Evolutionary conservation across 2,329 filamentous ascomycete genomes (phyloP).

Genomic region (Botryosphaeria dothidea): DNA sequence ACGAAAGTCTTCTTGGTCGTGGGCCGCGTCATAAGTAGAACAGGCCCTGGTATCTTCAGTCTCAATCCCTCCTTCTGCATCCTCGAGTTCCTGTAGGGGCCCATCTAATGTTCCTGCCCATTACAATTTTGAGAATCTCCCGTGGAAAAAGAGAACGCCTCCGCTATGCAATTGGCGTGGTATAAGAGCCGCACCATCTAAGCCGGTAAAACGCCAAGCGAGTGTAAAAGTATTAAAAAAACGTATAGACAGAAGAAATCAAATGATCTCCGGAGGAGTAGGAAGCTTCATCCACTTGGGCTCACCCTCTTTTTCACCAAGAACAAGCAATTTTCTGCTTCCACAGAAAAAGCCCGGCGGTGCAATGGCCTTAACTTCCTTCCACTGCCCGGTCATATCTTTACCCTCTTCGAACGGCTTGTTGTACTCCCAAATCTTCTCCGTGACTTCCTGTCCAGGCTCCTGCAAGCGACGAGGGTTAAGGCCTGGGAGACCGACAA

Average conservation of each 20-base stretch:
- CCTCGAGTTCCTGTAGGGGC: not conserved
- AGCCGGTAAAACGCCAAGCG: conserved; percentile 10
- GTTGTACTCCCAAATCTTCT: conserved; percentile 54
- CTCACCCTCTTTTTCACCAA: conserved; percentile 39
- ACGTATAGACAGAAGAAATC: not conserved
- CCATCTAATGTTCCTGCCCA: not conserved
- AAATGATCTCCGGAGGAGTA: conserved; percentile 23
- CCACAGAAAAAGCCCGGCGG: conserved; percentile 61
- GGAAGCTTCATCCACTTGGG: conserved; percentile 36
- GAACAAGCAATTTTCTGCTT: conserved; percentile 53
- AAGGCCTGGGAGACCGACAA: conserved; percentile 58
- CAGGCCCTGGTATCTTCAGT: conserved; percentile 10
- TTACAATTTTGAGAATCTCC: not conserved
- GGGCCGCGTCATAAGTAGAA: not conserved
- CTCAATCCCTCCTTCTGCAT: not conserved
- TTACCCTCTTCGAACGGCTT: conserved; percentile 32
- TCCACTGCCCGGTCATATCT: conserved; percentile 31
- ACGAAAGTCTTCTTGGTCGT: not conserved
- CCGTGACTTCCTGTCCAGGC: conserved; percentile 56
- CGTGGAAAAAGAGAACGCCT: not conserved
- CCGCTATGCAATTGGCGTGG: not conserved
- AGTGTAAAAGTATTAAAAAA: not conserved
- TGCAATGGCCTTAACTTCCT: conserved; percentile 53
- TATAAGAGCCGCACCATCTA: not conserved
- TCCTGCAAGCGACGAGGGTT: conserved; percentile 63